Percentiles rank a stretch among this genome's conserved stretches.
Evolutionary conservation across 2,329 filamentous ascomycete species (phyloP).

Genomic region (Fusarium abutilonis): DNA sequence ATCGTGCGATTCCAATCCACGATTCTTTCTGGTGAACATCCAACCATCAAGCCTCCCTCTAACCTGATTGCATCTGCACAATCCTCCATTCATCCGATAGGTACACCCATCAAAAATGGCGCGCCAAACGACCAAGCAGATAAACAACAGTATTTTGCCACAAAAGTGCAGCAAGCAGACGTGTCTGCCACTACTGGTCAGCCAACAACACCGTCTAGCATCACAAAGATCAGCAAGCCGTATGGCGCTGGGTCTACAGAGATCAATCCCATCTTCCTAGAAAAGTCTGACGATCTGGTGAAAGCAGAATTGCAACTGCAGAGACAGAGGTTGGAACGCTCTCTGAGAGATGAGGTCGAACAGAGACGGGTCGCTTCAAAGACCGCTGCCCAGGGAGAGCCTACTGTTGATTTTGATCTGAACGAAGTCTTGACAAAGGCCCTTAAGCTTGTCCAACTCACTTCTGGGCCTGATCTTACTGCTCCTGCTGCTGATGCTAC

Average conservation of each 20-base stretch:
- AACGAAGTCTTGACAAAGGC: constrained; percentile 78
- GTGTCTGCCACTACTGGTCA: constrained; percentile 10
- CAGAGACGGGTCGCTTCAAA: constrained; percentile 61
- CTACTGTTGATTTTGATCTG: constrained; percentile 74
- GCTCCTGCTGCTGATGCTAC: constrained; percentile 67
- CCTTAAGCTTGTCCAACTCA: constrained; percentile 74
- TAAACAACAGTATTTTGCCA: constrained; percentile 50
- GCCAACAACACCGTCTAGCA: constrained; percentile 35
- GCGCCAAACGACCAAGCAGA: constrained; percentile 32
- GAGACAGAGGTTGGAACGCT: constrained; percentile 81
- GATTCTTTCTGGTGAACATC: constrained; percentile 80
- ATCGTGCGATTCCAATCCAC: constrained; percentile 83
- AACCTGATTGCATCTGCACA: constrained; percentile 48
- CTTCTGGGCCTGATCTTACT: constrained; percentile 68
- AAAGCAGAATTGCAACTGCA: constrained; percentile 83
- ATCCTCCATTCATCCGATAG: constrained; percentile 36
- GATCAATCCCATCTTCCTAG: constrained; percentile 84
- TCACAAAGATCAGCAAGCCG: constrained; percentile 48
- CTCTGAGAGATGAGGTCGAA: constrained; percentile 80
- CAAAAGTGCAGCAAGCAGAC: constrained; percentile 49
- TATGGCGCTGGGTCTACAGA: constrained; percentile 66
- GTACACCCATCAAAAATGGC: constrained; percentile 34
- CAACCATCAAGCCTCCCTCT: constrained; percentile 65
- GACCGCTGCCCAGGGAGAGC: constrained; percentile 56
- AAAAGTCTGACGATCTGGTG: constrained; percentile 86